Evolutionary conservation across 495 filamentous ascomycete species (phyloP), one percentile per base, ranked within the genome.

Genomic region (Terfezia claveryi): DNA sequence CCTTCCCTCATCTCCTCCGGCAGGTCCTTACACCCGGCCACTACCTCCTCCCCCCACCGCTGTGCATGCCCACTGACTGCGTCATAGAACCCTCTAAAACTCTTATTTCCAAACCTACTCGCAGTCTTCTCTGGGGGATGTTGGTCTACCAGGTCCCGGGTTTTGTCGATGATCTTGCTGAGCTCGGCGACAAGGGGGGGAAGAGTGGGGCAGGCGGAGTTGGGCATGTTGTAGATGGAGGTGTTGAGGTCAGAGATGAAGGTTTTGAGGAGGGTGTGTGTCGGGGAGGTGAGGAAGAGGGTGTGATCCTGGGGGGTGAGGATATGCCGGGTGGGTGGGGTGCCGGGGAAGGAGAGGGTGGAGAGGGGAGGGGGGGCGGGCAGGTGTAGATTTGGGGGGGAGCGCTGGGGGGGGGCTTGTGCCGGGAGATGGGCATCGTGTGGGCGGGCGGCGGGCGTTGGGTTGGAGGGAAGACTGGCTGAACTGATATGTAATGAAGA

Each of bases 101-200:
- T 74, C 53, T 84, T 85, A 68, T 99, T 99, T 36, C 91, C 92
- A 62, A 99, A 99, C 38, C 91, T 77, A 6, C 87, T 94, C 27
- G 84, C 85, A 44, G 79, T 82, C 59, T 85, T 80, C 55, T 95
- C 86, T 1, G 92, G 80, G 2, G 92, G 92, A 50, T 80, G 79
- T 32, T 74, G 68, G 2, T 70, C 68, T 7, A 89, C 71, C 9
- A 84, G 69, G 3, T 71, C 66, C 53, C 81, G 77, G 10, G 84
- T 74, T 36, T 75, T 71, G 49, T 81, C 73, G 23, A 99, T 74
- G 46, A 94, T 78, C 10, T 64, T 58, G n/a, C 87, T 69, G 52
- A 96, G 77, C 23, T 76, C 73, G 54, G 68, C 66, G 54, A 93
- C 71, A 41, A 74, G 60, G 10, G 75, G 70, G 55, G 80, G 74